Conservation (phyloP, 2,329 filamentous ascomycete genomes). For the Penicillium corylophilum region DNA sequence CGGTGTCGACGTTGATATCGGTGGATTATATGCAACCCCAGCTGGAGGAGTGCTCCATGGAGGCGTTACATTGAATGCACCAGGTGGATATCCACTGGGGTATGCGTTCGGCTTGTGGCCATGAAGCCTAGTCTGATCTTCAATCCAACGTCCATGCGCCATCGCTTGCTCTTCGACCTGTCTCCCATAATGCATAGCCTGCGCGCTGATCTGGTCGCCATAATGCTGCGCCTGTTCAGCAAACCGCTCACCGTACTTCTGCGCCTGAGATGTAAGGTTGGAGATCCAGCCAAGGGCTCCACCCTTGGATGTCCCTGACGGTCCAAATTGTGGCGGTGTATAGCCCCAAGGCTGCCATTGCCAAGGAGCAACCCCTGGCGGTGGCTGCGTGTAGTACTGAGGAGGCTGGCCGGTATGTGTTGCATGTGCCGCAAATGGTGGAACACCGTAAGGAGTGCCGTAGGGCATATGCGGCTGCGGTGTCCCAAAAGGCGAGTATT, state of each 20-base stretch:
- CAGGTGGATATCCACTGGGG: conserved; percentile 15
- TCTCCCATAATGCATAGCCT: conserved; percentile 37
- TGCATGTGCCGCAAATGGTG: conserved; percentile 19
- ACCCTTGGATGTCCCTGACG: conserved; percentile 22
- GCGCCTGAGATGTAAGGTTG: conserved; percentile 36
- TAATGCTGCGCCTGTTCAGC: conserved; percentile 35
- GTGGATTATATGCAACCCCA: background rate
- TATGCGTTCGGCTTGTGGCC: conserved; percentile 24
- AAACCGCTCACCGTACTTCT: conserved; percentile 42
- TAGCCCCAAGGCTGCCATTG: conserved; percentile 29
- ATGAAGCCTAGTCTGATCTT: conserved; percentile 36
- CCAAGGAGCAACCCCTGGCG: conserved; percentile 25
- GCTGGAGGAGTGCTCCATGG: conserved; percentile 9
- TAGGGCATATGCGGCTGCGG: conserved; percentile 10
- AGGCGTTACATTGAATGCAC: conserved; percentile 13
- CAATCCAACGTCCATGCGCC: conserved; percentile 38
- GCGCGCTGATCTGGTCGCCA: conserved; percentile 34
- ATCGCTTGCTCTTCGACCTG: conserved; percentile 41
- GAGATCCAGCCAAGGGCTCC: conserved; percentile 36
- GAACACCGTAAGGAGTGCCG: conserved; percentile 19
- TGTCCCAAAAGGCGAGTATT: conserved; percentile 13
- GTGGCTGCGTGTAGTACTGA: conserved; percentile 25
- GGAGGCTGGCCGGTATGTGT: conserved; percentile 18
- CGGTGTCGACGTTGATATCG: conserved; percentile 1
- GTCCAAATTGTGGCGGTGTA: conserved; percentile 22